These are phyloP conservation scores for Monosporascus sp. DNA, from an alignment of 2,329 filamentous ascomycete genomes.

Conservation along the genomic window DNA sequence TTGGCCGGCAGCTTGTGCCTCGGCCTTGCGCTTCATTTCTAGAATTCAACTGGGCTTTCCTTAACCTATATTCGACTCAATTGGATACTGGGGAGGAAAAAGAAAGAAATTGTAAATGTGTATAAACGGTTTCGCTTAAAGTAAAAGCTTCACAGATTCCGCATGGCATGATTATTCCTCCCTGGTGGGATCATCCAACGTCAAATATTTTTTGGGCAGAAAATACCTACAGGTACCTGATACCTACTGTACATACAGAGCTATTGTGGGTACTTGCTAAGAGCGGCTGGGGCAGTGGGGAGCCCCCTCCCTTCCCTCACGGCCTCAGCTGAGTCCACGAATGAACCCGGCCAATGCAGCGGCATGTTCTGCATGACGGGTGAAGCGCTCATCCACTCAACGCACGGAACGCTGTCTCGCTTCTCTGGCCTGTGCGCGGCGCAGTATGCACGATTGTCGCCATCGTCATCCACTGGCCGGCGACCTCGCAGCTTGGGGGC, in stretches of 20 bases:
- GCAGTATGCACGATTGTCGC: not conserved
- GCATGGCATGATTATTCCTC: not conserved
- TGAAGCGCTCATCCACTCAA: not conserved
- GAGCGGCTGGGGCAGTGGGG: not conserved
- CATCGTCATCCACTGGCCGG: not conserved
- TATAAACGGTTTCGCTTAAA: too few species aligned
- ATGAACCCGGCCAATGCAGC: not conserved
- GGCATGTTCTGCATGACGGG: not conserved
- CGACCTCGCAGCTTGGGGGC: not conserved
- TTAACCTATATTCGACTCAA: not conserved
- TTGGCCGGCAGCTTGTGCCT: conserved; percentile 36
- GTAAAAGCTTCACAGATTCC: too few species aligned
- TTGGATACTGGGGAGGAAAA: too few species aligned
- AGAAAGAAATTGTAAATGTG: too few species aligned
- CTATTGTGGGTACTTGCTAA: not conserved
- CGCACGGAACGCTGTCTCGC: not conserved
- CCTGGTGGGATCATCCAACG: not conserved
- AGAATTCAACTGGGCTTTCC: conserved; percentile 15
- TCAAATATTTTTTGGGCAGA: not conserved
- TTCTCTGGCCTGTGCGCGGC: too few species aligned
- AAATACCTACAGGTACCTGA: too few species aligned
- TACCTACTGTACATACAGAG: too few species aligned
- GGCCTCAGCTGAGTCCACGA: not conserved
- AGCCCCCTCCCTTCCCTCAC: not conserved
- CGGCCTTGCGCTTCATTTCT: conserved; percentile 58